A percentile compares a stretch with the other conserved stretches of the same genome.
phyloP scores from a whole-genome alignment of 352 stramenopile genomes.

The Phytopythium cucurbitacearum region DNA sequence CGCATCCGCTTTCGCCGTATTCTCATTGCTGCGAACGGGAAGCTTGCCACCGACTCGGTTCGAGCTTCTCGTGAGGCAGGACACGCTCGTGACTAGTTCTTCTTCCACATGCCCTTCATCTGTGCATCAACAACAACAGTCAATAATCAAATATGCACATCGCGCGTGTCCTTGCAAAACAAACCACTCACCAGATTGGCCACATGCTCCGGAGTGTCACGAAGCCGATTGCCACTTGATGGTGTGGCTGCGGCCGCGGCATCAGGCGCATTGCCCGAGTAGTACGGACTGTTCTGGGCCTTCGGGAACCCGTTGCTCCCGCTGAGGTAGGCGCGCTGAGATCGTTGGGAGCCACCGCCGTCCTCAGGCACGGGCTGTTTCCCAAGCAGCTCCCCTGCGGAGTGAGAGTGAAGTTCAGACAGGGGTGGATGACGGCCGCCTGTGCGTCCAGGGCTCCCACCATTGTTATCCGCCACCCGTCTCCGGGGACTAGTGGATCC shows the following conservation, averaged over 20 bases:
- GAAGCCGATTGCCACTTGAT: conserved; percentile 22
- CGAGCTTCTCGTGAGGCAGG: not conserved
- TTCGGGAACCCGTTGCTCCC: conserved; percentile 24
- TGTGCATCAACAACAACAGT: conserved; percentile 8
- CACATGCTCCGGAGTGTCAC: conserved; percentile 41
- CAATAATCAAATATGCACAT: not conserved
- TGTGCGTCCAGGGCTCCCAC: conserved; percentile 35
- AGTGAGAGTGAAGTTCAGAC: conserved; percentile 39
- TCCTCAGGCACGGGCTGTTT: conserved; percentile 28
- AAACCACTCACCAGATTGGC: conserved; percentile 38
- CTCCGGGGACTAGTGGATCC: conserved; percentile 25
- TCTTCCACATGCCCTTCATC: conserved; percentile 85
- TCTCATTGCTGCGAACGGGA: too few relatives aligned
- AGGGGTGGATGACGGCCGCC: conserved; percentile 17
- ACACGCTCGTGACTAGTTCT: conserved; percentile 43
- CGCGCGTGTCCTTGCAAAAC: not conserved
- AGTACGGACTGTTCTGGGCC: conserved; percentile 38
- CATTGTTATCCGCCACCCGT: conserved; percentile 33
- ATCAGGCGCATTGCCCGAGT: conserved; percentile 12
- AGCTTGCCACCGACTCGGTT: not conserved
- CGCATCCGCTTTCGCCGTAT: conserved; percentile 4
- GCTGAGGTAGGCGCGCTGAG: conserved; percentile 18
- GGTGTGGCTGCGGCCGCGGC: conserved; percentile 26
- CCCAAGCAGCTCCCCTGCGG: conserved; percentile 27
- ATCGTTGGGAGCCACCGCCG: conserved; percentile 17